Evolutionary conservation across 805 yeast species (phyloP).

Genomic region (Kazachstania taianensis): DNA sequence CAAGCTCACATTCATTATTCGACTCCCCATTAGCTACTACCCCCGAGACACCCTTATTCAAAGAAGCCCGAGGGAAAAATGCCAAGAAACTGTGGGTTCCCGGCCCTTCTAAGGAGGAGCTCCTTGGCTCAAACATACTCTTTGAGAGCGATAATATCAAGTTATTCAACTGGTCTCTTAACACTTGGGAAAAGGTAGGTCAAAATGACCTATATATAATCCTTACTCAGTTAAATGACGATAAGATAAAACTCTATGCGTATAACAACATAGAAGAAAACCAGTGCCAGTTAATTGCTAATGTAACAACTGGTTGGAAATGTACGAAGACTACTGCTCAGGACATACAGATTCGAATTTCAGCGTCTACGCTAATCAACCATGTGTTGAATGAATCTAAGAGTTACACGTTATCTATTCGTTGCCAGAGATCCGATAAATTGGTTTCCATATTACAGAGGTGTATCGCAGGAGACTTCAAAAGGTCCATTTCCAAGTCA

Average conservation of each 20-base stretch:
- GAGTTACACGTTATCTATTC: conserved; percentile 14
- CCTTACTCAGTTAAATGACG: conserved; percentile 5
- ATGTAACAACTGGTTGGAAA: conserved; percentile 16
- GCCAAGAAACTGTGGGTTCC: background rate
- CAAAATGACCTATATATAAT: conserved; percentile 5
- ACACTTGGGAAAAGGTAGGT: conserved; percentile 17
- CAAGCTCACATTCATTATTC: conserved; percentile 3
- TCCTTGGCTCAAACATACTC: conserved; percentile 2
- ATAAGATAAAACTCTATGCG: conserved; percentile 8
- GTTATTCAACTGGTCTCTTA: conserved; percentile 19
- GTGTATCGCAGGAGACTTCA: conserved; percentile 14
- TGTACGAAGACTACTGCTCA: conserved; percentile 23
- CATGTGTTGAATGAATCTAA: conserved; percentile 5
- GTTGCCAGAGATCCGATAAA: conserved; percentile 16
- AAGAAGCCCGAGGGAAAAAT: background rate
- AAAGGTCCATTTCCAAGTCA: conserved; percentile 14
- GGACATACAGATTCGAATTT: conserved; percentile 23
- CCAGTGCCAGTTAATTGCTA: conserved; percentile 11
- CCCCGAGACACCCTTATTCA: background rate
- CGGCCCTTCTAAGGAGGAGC: background rate
- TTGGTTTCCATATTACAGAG: conserved; percentile 15
- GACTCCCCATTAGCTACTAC: background rate
- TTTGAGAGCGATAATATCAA: conserved; percentile 12
- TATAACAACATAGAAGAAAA: conserved; percentile 6
- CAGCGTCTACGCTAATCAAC: conserved; percentile 9